These are phyloP conservation scores for Pterothamnion heteromorphum DNA, from an alignment of 31 red algal species.

Conservation along the genomic window DNA sequence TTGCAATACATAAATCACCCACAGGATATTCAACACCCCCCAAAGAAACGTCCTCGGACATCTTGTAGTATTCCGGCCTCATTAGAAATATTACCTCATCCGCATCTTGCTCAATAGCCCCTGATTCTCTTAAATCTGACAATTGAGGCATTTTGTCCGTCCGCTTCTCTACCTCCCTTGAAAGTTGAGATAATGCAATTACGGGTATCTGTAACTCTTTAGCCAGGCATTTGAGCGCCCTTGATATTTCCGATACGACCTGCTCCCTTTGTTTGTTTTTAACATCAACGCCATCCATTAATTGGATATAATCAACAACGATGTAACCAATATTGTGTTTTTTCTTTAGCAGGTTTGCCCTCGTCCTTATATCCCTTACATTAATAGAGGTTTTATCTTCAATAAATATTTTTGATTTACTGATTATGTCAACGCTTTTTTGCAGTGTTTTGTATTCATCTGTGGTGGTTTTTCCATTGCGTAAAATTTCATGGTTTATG, in stretches of 20 bases:
- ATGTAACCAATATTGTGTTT: slow-evolving; percentile 11
- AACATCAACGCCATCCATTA: neutral
- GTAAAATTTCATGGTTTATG: neutral
- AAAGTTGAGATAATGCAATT: slow-evolving; percentile 28
- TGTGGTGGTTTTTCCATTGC: neutral
- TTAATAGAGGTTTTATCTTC: slow-evolving; percentile 2
- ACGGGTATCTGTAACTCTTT: slow-evolving; percentile 20
- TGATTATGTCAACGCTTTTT: neutral
- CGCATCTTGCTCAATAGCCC: slow-evolving; percentile 40
- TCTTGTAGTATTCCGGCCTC: slow-evolving; percentile 2
- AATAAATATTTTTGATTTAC: slow-evolving; percentile 15
- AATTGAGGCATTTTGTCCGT: neutral
- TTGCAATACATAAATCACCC: no score
- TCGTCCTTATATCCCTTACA: neutral
- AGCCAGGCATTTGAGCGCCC: neutral
- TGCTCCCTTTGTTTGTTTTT: neutral
- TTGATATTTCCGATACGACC: slow-evolving; percentile 3
- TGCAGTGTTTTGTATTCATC: neutral
- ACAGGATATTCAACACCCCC: neutral
- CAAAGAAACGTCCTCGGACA: neutral
- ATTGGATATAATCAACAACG: slow-evolving; percentile 24
- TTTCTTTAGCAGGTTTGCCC: neutral
- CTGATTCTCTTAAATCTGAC: slow-evolving; percentile 35
- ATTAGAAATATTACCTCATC: slow-evolving; percentile 17
- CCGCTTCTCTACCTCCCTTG: neutral